Percentiles rank a stretch among this genome's conserved stretches.
phyloP scores from a whole-genome alignment of 257 asterid genomes.

The Capsicum chinense region DNA sequence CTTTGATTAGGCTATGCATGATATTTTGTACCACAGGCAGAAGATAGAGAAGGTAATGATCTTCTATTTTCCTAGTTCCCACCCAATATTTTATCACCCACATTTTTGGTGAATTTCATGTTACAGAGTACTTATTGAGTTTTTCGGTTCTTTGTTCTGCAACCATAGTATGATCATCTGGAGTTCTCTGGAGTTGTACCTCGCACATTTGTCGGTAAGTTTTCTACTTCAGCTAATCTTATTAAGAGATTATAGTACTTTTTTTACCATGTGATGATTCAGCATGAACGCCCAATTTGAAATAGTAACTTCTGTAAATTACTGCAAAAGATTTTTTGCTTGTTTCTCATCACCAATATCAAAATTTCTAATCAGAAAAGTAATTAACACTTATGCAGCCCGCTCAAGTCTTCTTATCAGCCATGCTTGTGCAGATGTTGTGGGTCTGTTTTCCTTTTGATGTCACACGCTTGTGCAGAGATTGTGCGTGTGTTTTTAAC shows the following conservation, averaged over 20 bases:
- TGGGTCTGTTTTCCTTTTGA: background rate
- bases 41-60: slow-evolving; percentile 68
- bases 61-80: background rate
- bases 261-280: slow-evolving; percentile 16
- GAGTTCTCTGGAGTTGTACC: slow-evolving; percentile 98
- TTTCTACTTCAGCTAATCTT: slow-evolving; percentile 21
- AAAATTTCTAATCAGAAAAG: background rate
- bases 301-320: background rate
- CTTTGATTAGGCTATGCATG: slow-evolving; percentile 87
- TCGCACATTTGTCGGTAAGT: slow-evolving; percentile 87
- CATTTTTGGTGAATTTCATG: background rate
- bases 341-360: background rate
- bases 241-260: background rate
- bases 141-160: slow-evolving; percentile 24
- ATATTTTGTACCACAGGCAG: slow-evolving; percentile 71
- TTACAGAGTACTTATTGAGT: background rate
- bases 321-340: background rate
- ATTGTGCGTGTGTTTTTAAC: background rate
- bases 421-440: background rate
- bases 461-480: slow-evolving; percentile 3
- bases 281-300: background rate
- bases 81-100: background rate
- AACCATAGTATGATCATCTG: slow-evolving; percentile 86
- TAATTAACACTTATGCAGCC: background rate
- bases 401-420: background rate